Percentiles rank a stretch among this genome's conserved stretches.
Evolutionary conservation across 163 green algal species (phyloP).

Genomic region (Volvox carteri): DNA sequence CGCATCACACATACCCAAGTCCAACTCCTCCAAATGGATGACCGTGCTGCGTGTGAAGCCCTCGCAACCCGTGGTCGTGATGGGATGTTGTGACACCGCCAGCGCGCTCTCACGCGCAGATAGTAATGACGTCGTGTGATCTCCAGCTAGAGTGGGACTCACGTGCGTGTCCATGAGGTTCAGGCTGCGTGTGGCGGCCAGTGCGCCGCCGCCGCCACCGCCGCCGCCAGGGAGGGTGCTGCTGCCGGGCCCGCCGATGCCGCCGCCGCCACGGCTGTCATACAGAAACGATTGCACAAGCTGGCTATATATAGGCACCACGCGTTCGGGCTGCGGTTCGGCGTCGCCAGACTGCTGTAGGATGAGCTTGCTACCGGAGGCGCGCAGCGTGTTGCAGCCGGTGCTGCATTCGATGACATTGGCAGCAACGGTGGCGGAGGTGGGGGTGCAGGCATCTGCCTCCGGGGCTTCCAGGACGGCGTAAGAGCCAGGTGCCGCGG

Average conservation of each 20-base stretch:
- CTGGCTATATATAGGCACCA: neutral
- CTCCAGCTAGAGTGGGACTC: neutral
- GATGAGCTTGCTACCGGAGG: neutral
- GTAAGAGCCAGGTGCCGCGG: constrained; percentile 25
- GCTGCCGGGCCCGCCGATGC: neutral
- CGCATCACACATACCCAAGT: neutral
- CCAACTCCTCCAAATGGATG: constrained; percentile 39
- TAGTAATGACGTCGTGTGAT: constrained; percentile 9
- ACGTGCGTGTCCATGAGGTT: constrained; percentile 7
- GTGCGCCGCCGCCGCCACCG: neutral
- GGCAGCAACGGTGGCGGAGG: neutral
- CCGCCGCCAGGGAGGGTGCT: neutral
- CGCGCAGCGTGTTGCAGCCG: neutral
- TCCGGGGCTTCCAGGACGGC: neutral
- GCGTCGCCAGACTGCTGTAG: neutral
- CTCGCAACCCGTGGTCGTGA: neutral
- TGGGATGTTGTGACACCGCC: neutral
- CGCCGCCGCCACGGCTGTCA: neutral
- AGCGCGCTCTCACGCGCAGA: neutral
- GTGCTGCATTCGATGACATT: neutral
- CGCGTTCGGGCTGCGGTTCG: neutral
- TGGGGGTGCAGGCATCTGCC: neutral
- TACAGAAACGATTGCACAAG: neutral
- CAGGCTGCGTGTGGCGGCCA: neutral
- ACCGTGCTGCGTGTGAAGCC: neutral